A percentile compares a stretch with the other conserved stretches of the same genome.
These are phyloP conservation scores for Cenchrus fungigraminus DNA, from an alignment of 176 grass and related monocot genomes.

Conservation along the genomic window DNA sequence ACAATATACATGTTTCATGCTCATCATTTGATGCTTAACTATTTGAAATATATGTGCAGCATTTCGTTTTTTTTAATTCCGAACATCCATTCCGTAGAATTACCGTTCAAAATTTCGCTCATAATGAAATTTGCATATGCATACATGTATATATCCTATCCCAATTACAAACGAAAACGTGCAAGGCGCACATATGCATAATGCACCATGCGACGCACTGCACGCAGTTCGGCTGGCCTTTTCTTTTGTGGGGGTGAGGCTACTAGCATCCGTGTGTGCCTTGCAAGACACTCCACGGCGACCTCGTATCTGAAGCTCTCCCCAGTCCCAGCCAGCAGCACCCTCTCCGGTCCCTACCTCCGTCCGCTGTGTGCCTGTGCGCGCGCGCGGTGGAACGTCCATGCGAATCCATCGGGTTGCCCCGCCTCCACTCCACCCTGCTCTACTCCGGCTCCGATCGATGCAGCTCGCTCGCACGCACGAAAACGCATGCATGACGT, in stretches of 20 bases:
- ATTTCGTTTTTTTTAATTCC: no score
- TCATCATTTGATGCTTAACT: no score
- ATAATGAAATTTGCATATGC: no score
- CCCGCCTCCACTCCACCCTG: constrained; percentile 74
- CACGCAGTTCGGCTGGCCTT: neutral
- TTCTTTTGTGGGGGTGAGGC: constrained; percentile 24
- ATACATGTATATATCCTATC: no score
- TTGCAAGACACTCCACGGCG: constrained; percentile 74
- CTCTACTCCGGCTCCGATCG: neutral
- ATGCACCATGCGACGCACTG: neutral
- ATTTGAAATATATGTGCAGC: no score
- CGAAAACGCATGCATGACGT: neutral
- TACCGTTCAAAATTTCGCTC: no score
- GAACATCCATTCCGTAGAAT: no score
- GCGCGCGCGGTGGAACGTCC: constrained; percentile 65
- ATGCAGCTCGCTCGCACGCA: neutral
- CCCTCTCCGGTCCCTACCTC: neutral
- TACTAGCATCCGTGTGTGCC: constrained; percentile 25
- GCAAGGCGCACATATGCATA: no score
- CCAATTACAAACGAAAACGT: no score
- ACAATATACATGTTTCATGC: no score
- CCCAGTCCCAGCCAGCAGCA: neutral
- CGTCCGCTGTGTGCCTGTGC: neutral
- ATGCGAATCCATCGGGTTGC: constrained; percentile 63
- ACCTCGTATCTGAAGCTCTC: constrained; percentile 46